Evolutionary conservation across 23 red algal species (phyloP).

Genomic region (Gracilaria domingensis): DNA sequence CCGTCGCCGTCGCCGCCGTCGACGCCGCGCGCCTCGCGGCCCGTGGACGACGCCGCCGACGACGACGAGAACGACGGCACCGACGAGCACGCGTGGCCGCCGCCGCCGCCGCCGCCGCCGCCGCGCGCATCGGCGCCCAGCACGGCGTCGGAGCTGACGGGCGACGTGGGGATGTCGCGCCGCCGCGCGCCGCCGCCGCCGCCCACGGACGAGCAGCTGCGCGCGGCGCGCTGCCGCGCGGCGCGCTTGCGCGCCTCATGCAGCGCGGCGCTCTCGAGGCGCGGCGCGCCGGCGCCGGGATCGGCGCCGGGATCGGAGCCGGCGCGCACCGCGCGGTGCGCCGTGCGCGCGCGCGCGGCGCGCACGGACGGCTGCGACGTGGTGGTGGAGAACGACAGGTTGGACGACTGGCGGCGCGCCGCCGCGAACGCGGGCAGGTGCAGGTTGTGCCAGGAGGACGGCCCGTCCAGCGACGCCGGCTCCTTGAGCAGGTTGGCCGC

Average conservation of each 20-base stretch:
- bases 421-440: slow-evolving; percentile 25
- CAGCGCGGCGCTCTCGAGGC: slow-evolving; percentile 2
- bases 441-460: slow-evolving; percentile 12
- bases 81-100: not conserved
- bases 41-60: not conserved
- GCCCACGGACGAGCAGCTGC: not conserved
- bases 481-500: slow-evolving; percentile 16
- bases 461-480: slow-evolving; percentile 29
- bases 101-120: not conserved
- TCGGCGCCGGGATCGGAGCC: too few relatives aligned
- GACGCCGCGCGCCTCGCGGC: not conserved
- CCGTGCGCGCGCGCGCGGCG: not conserved
- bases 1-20: not conserved
- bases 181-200: too few relatives aligned
- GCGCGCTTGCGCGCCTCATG: not conserved
- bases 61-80: not conserved
- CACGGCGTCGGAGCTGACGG: slow-evolving; percentile 1
- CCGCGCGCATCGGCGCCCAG: too few relatives aligned
- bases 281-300: not conserved
- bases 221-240: slow-evolving; percentile 23
- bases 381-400: slow-evolving; percentile 8
- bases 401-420: slow-evolving; percentile 20
- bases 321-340: not conserved
- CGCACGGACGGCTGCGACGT: not conserved
- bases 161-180: not conserved